Base-by-base conservation (phyloP, 2,329 filamentous ascomycete species). In the Cercospora beticola region DNA sequence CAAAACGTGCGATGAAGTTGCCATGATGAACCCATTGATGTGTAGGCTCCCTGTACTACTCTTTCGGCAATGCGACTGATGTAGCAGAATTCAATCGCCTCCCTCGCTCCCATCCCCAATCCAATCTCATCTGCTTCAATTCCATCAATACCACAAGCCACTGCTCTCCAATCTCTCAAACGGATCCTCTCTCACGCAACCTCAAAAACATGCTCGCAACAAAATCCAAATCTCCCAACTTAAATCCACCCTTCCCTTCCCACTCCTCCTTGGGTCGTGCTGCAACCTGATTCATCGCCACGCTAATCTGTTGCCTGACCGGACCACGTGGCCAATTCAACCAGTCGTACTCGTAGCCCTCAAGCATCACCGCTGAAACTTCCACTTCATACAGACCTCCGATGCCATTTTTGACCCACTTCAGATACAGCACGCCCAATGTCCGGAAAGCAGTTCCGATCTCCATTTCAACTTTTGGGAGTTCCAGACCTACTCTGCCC, bases 391-490 rank as follows among this genome's bases (percentile, higher is more conserved):
- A 18, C 9, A 67, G n/a, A 14, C 18, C 26, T 26, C 26, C 43
- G 33, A 30, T 8, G 4, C n/a, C 21, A 4, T 18, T 46, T 8
- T 28, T 26, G 6, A 23, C 4, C 56, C 56, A 59, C 7, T 18
- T 40, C 23, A 58, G 12, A 63, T 23, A 1, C 21, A 65, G 2
- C 4, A 12, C 33, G 28, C 61, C 60, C 23, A 73, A 58, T 3
- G 57, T 65, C 43, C 70, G 68, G 33, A 73, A 73, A 4, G 71
- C 57, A 9, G 62, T 72, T 33, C 70, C 70, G 18, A 73, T 62
- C 18, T 64, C 28, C 6, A 73, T 23, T 8, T 52, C 23, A 2
- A 73, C 18, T 3, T 63, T 64, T 26, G 43, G 36, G 46, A 73
- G 57, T 46, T 69, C 62, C 5, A 68, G 21, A 12, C 30, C 36